Evolutionary conservation across 257 asterid species (phyloP).

Genomic region (Osmanthus fragrans): DNA sequence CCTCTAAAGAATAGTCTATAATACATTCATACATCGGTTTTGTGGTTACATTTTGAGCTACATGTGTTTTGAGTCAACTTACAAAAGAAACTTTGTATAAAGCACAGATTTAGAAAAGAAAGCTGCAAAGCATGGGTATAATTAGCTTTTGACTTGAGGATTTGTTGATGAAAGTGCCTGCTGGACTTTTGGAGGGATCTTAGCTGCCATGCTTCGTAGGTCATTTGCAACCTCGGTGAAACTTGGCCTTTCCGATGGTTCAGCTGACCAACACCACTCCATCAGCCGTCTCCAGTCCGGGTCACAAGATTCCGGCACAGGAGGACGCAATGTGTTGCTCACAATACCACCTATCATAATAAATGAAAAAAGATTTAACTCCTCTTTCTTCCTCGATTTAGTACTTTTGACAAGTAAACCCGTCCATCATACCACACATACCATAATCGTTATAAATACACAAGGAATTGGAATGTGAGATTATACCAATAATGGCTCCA

Average conservation of each 20-base stretch:
- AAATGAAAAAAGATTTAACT: not conserved
- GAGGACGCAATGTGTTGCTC: conserved; percentile 90
- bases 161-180: conserved; percentile 38
- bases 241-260: conserved; percentile 84
- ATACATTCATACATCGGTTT: not conserved
- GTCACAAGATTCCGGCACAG: conserved; percentile 78
- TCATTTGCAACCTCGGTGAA: conserved; percentile 78
- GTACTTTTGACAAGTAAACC: not conserved
- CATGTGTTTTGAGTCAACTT: conserved; percentile 15
- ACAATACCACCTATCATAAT: conserved; percentile 77
- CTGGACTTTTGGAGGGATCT: conserved; percentile 60
- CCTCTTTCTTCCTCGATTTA: not conserved
- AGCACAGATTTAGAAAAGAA: not conserved
- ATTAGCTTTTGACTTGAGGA: conserved; percentile 53
- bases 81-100: conserved; percentile 19
- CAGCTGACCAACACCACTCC: conserved; percentile 97
- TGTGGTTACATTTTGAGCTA: not conserved
- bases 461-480: not conserved
- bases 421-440: not conserved
- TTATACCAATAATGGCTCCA: conserved; percentile 88
- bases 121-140: not conserved
- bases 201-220: conserved; percentile 70
- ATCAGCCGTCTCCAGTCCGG: conserved; percentile 75
- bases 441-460: not conserved
- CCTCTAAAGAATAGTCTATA: not conserved